phyloP scores from a whole-genome alignment of 768 basidiomycete species.

The Chalciporus chontae region DNA sequence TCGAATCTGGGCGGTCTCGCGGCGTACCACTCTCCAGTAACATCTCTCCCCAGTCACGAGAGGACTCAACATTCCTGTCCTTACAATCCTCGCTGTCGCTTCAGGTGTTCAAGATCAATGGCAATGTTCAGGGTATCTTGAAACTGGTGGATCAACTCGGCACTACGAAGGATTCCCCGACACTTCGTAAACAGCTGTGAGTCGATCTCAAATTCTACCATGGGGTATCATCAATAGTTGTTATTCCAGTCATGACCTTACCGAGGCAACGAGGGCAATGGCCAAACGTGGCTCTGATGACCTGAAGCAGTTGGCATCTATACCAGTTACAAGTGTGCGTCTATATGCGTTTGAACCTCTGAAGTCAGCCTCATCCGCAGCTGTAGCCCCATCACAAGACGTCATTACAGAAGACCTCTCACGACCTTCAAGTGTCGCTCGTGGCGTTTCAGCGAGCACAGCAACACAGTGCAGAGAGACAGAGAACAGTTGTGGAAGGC shows the following conservation, averaged over 20 bases:
- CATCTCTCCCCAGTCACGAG: slow-evolving; percentile 37
- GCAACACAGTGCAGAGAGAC: slow-evolving; percentile 84
- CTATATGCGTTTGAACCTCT: neutral
- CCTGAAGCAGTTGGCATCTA: slow-evolving; percentile 78
- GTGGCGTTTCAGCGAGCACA: slow-evolving; percentile 91
- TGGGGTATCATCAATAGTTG: slow-evolving; percentile 3
- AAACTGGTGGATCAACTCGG: slow-evolving; percentile 98
- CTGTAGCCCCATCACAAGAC: slow-evolving; percentile 75
- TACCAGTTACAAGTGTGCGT: slow-evolving; percentile 61
- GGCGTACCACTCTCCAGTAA: slow-evolving; percentile 26
- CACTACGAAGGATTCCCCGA: slow-evolving; percentile 72
- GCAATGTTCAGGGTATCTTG: slow-evolving; percentile 93
- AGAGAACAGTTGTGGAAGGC: slow-evolving; percentile 83
- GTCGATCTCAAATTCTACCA: slow-evolving; percentile 29
- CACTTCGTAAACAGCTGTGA: slow-evolving; percentile 80
- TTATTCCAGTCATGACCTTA: slow-evolving; percentile 78
- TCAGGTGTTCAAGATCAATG: slow-evolving; percentile 98
- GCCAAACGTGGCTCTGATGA: slow-evolving; percentile 92
- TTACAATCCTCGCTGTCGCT: slow-evolving; percentile 81
- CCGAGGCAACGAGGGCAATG: slow-evolving; percentile 92
- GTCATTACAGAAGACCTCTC: slow-evolving; percentile 85
- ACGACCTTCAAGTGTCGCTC: slow-evolving; percentile 87
- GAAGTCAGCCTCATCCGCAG: neutral
- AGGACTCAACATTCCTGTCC: slow-evolving; percentile 72
- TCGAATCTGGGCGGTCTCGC: slow-evolving; percentile 41